A percentile compares a stretch with the other conserved stretches of the same genome.
Conservation (phyloP, 352 stramenopile genomes). For the Phytophthora hibernalis region DNA sequence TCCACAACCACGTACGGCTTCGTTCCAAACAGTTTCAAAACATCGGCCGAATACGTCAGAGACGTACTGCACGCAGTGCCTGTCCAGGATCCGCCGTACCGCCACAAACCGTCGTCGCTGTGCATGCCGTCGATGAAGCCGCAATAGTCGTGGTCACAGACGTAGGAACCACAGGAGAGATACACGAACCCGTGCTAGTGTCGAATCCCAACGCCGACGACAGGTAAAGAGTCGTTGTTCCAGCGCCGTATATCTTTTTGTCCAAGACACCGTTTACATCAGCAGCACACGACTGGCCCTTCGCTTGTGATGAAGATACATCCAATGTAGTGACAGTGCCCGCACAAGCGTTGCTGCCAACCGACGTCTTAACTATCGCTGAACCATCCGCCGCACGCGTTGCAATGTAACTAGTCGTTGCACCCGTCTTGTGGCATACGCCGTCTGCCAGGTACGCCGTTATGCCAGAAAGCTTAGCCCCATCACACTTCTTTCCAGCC, state of each 20-base stretch:
- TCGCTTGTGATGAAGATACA: not conserved
- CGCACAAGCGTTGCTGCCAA: not conserved
- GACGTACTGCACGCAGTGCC: too few species aligned
- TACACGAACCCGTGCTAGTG: too few species aligned
- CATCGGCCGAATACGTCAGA: too few species aligned
- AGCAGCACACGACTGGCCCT: not conserved
- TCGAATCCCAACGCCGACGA: too few species aligned
- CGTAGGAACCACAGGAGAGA: too few species aligned
- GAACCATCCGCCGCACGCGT: not conserved
- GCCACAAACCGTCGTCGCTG: too few species aligned
- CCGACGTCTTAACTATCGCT: not conserved
- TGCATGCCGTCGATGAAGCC: not conserved
- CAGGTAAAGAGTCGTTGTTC: too few species aligned
- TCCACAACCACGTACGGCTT: too few species aligned
- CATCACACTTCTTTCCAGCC: not conserved
- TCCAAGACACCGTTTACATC: not conserved
- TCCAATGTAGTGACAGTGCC: not conserved
- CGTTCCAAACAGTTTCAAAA: too few species aligned
- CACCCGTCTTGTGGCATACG: not conserved
- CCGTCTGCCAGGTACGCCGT: not conserved
- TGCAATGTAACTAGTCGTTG: not conserved
- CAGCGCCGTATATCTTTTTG: not conserved
- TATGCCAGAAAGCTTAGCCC: not conserved
- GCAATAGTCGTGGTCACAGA: too few species aligned
- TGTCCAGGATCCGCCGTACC: too few species aligned